Evolutionary conservation across 2,329 filamentous ascomycete species (phyloP).

Genomic region (Ampelomyces quisqualis): DNA sequence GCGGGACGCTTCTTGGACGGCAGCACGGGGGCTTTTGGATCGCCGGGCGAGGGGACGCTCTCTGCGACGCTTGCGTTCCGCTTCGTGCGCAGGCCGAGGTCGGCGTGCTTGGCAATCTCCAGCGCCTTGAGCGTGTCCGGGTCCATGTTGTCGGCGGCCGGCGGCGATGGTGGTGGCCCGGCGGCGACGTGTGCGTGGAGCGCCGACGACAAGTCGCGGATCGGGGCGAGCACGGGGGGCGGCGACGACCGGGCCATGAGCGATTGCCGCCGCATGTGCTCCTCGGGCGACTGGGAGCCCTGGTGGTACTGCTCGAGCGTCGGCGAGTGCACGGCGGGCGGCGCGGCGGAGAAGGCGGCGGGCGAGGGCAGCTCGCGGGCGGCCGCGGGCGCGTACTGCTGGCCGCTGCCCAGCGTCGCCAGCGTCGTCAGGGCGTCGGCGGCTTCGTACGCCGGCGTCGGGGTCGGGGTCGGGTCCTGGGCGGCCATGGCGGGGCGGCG

Average conservation of each 20-base stretch:
- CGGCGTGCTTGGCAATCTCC: constrained; percentile 48
- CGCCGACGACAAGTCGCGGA: constrained; percentile 36
- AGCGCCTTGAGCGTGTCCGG: constrained; percentile 47
- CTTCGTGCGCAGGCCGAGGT: constrained; percentile 46
- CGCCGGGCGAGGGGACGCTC: constrained; percentile 45
- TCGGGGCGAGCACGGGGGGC: constrained; percentile 45
- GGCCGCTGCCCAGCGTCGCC: constrained; percentile 35
- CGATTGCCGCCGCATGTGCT: constrained; percentile 43
- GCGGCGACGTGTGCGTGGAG: constrained; percentile 25
- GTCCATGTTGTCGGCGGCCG: constrained; percentile 34
- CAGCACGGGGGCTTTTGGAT: constrained; percentile 35
- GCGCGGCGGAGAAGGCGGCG: constrained; percentile 29
- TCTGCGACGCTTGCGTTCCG: constrained; percentile 41
- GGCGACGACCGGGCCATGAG: constrained; percentile 34
- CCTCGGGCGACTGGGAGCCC: constrained; percentile 48
- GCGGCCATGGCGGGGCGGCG: constrained; percentile 14
- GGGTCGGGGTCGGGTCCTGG: constrained; percentile 8
- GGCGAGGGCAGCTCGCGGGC: constrained; percentile 37
- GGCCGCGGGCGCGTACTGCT: constrained; percentile 29
- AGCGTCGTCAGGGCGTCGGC: constrained; percentile 44
- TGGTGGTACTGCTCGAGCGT: constrained; percentile 52
- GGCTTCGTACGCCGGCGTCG: constrained; percentile 40
- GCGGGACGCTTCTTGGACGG: constrained; percentile 49
- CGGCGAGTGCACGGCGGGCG: constrained; percentile 45
- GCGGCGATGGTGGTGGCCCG: constrained; percentile 12